These are phyloP conservation scores for Carex littledalei DNA, from an alignment of 176 grass and related monocot genomes.

Conservation along the genomic window DNA sequence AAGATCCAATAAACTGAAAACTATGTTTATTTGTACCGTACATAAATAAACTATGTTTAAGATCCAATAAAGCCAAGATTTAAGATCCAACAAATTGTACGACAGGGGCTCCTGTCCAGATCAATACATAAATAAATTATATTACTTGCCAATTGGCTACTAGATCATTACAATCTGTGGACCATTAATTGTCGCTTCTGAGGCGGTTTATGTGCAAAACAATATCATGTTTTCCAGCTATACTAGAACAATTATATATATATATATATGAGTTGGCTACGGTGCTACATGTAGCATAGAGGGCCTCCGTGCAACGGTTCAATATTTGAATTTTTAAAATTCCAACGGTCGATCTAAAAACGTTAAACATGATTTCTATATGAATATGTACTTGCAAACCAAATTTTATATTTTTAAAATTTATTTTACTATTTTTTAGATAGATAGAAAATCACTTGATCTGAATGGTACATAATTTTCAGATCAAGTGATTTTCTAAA, in stretches of 20 bases:
- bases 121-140: neutral
- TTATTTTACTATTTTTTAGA: too few relatives aligned
- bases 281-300: too few relatives aligned
- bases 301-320: too few relatives aligned
- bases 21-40: neutral
- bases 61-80: neutral
- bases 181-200: neutral
- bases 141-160: neutral
- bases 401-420: too few relatives aligned
- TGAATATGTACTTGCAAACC: too few relatives aligned
- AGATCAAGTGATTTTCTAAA: too few relatives aligned
- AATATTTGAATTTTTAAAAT: too few relatives aligned
- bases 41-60: too few relatives aligned
- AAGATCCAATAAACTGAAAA: conserved; percentile 6
- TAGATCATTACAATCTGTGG: neutral
- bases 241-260: neutral
- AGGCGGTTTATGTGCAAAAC: neutral
- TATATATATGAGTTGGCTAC: neutral
- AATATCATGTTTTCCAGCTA: neutral
- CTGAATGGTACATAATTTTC: too few relatives aligned
- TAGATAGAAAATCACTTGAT: too few relatives aligned
- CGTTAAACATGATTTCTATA: too few relatives aligned
- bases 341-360: too few relatives aligned
- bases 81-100: conserved; percentile 12
- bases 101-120: neutral